phyloP scores from a whole-genome alignment of 1,284 basidiomycete genomes.

The Rhodotorula sp. region DNA sequence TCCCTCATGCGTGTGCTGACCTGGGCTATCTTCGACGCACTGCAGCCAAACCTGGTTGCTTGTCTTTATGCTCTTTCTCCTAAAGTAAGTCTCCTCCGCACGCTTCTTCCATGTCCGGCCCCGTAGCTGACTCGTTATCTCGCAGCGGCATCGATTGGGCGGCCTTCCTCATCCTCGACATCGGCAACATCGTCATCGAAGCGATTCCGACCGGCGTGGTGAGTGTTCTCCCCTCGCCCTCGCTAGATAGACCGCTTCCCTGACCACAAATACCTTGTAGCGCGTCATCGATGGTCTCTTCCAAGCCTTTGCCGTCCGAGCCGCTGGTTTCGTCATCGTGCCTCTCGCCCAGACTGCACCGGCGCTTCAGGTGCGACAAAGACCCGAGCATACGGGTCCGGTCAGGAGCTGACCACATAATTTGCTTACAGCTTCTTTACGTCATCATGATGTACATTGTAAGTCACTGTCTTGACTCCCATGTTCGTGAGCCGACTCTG shows the following conservation, averaged over 20 bases:
- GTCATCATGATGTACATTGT: constrained; percentile 49
- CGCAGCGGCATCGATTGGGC: constrained; percentile 76
- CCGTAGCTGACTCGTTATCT: neutral
- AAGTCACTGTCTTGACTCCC: constrained; percentile 46
- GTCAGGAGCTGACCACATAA: too few relatives aligned
- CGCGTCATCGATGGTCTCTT: constrained; percentile 48
- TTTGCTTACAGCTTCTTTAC: constrained; percentile 3
- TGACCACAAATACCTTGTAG: constrained; percentile 53
- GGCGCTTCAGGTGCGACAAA: constrained; percentile 55
- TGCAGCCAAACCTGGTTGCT: constrained; percentile 83
- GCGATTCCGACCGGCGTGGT: constrained; percentile 62
- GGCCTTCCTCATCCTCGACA: constrained; percentile 82
- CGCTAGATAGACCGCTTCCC: neutral
- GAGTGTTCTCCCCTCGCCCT: constrained; percentile 55
- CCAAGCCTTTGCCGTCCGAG: constrained; percentile 66
- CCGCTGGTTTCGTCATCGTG: constrained; percentile 81
- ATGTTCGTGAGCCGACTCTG: constrained; percentile 55
- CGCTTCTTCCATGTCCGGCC: too few relatives aligned
- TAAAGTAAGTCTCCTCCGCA: constrained; percentile 60
- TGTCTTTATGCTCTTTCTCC: constrained; percentile 60
- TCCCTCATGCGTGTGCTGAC: neutral
- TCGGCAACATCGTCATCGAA: constrained; percentile 71
- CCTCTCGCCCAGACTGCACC: constrained; percentile 70
- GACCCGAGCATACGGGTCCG: too few relatives aligned
- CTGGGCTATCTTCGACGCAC: neutral